phyloP scores from a whole-genome alignment of 2,329 filamentous ascomycete genomes.

The Neobulgaria alba region DNA sequence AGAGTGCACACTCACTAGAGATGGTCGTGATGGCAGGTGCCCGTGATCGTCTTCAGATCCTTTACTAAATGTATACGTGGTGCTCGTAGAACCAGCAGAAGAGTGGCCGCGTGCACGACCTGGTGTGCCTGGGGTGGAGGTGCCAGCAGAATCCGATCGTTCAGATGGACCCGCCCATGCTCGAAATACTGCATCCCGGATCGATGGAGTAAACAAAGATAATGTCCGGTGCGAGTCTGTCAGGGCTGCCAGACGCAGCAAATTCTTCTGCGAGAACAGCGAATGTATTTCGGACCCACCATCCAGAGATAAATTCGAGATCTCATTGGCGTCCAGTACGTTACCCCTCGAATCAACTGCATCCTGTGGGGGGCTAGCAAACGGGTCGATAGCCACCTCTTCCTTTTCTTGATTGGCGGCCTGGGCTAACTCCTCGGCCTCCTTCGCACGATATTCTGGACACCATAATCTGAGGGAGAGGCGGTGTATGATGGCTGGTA shows the following conservation, averaged over 20 bases:
- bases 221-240: slow-evolving; percentile 85
- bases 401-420: slow-evolving; percentile 42
- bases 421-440: slow-evolving; percentile 45
- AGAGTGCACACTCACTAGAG: slow-evolving; percentile 53
- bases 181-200: slow-evolving; percentile 81
- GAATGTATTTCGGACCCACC: slow-evolving; percentile 75
- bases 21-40: slow-evolving; percentile 55
- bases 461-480: slow-evolving; percentile 84
- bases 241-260: slow-evolving; percentile 72
- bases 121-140: slow-evolving; percentile 31
- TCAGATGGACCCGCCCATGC: slow-evolving; percentile 82
- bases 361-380: slow-evolving; percentile 71
- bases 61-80: slow-evolving; percentile 64
- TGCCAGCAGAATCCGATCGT: slow-evolving; percentile 45
- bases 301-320: slow-evolving; percentile 71
- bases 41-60: slow-evolving; percentile 52
- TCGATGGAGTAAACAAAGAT: slow-evolving; percentile 85
- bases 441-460: slow-evolving; percentile 68
- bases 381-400: slow-evolving; percentile 58
- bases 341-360: slow-evolving; percentile 76
- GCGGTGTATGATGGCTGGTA: slow-evolving; percentile 92
- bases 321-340: slow-evolving; percentile 63
- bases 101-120: slow-evolving; percentile 56
- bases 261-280: slow-evolving; percentile 90
- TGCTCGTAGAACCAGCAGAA: slow-evolving; percentile 44